Evolutionary conservation across 768 basidiomycete genomes (phyloP), one percentile per base, ranked within the genome.

Genomic region (Lepiota brunneoincarnata): DNA sequence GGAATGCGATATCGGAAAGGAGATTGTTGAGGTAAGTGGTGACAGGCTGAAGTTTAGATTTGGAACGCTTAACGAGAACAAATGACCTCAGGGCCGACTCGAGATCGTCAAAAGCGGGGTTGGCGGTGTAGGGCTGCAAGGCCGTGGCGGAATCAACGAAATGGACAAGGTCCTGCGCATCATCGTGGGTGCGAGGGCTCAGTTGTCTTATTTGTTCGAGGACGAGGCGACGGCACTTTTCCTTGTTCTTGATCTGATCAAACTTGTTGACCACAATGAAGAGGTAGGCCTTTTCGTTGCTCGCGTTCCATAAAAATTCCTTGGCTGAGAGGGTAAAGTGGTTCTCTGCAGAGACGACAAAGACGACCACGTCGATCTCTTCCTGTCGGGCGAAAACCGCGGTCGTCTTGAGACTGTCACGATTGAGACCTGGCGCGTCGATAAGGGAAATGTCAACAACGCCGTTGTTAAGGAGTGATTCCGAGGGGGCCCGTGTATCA

Each of bases 201-300:
- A 98, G 81, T 60, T 89, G 81, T 66, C 84, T 89, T 78, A 99
- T 93, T 70, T 98, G 96, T 55, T 98, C 94, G 23, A 97, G 80
- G 41, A 99, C 89, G 28, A 86, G 70, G 38, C 91, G 80, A 63
- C 84, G 82, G 71, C 97, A 98, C 69, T 92, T 88, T 45, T 89
- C 91, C 75, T 98, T 97, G 77, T 98, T 91, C 67, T 86, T 83
- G 72, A 98, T 96, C 67, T 92, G 89, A 63, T 93, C 93, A 67
- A 87, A 99, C 69, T 95, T 93, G 81, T 99, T 99, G 68, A 98
- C 96, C 51, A 98, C 97, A 66, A 98, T 89, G 76, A 99, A 99
- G 45, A 99, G 75, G 67, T 95, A 96, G 0, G 96, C 93, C 76
- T 98, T 98, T 74, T 99, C 97, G 62, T 92, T 89, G 73, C 89